Conservation (phyloP, 139 green algal species). For the Microglena sp. region DNA sequence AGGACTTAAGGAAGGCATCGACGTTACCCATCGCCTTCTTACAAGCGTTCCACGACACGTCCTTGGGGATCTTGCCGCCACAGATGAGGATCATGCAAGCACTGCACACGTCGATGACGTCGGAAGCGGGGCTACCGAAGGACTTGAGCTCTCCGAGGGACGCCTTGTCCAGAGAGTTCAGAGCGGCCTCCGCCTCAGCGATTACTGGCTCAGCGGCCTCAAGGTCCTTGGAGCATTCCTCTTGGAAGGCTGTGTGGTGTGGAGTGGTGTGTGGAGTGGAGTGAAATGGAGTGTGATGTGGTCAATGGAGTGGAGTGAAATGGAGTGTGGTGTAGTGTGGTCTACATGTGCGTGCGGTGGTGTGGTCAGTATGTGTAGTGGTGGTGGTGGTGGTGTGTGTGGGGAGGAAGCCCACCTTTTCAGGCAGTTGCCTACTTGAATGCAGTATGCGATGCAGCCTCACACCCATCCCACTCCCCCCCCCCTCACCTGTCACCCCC, state of each 20-base stretch:
- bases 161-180: constrained; percentile 84
- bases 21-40: constrained; percentile 77
- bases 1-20: constrained; percentile 74
- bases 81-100: constrained; percentile 79
- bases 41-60: constrained; percentile 67
- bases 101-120: constrained; percentile 70
- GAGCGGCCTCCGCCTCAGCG: constrained; percentile 67
- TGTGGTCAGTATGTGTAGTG: too few species aligned
- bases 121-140: constrained; percentile 70
- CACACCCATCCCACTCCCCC: too few species aligned
- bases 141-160: constrained; percentile 84
- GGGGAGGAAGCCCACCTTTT: too few species aligned
- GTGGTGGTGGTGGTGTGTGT: too few species aligned
- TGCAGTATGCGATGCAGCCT: too few species aligned
- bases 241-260: constrained; percentile 56
- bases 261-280: background rate
- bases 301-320: too few species aligned
- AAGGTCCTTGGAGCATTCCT: constrained; percentile 65
- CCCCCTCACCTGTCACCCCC: too few species aligned
- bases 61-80: constrained; percentile 76
- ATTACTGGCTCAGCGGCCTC: constrained; percentile 79
- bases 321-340: too few species aligned
- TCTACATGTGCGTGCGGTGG: too few species aligned
- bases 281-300: too few species aligned
- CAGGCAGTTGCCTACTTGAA: too few species aligned